Percentiles rank a stretch among this genome's conserved stretches.
Conservation (phyloP, 2,329 filamentous ascomycete genomes). For the Sclerotinia nivalis region DNA sequence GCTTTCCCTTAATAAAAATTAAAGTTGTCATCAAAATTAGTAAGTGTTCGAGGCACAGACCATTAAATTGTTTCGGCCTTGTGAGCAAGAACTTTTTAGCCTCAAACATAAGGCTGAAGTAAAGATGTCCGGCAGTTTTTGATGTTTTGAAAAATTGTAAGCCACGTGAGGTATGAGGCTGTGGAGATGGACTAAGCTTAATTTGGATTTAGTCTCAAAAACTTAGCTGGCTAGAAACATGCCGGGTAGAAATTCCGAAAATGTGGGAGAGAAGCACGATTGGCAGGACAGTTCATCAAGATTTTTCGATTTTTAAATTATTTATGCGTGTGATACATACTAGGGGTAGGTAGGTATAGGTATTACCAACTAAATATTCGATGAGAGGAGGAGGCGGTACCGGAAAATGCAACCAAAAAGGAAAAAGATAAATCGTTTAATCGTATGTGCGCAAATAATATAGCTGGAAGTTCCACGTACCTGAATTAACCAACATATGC, state of each 20-base stretch:
- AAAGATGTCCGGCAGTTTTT: not conserved
- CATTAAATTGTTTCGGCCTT: not conserved
- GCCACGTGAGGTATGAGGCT: constrained; percentile 9
- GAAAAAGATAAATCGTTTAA: not conserved
- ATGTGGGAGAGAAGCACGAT: constrained; percentile 15
- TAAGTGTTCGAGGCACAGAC: not conserved
- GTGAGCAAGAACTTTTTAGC: not conserved
- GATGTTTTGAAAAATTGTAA: not conserved
- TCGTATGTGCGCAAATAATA: constrained; percentile 5
- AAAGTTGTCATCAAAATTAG: constrained; percentile 5
- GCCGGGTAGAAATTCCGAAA: constrained; percentile 20
- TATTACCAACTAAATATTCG: not conserved
- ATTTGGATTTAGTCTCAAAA: not conserved
- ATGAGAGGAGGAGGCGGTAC: not conserved
- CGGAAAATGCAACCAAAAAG: not conserved
- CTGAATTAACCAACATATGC: not conserved
- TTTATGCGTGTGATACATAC: constrained; percentile 9
- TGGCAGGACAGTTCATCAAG: constrained; percentile 16
- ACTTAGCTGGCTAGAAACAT: not conserved
- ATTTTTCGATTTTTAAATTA: not conserved
- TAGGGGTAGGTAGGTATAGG: not conserved
- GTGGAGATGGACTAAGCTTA: not conserved
- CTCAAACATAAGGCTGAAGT: constrained; percentile 14
- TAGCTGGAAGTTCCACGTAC: constrained; percentile 8
- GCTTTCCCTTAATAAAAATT: constrained; percentile 6